Conservation (phyloP, 2,329 filamentous ascomycete species). For the Epichloe festucae region DNA sequence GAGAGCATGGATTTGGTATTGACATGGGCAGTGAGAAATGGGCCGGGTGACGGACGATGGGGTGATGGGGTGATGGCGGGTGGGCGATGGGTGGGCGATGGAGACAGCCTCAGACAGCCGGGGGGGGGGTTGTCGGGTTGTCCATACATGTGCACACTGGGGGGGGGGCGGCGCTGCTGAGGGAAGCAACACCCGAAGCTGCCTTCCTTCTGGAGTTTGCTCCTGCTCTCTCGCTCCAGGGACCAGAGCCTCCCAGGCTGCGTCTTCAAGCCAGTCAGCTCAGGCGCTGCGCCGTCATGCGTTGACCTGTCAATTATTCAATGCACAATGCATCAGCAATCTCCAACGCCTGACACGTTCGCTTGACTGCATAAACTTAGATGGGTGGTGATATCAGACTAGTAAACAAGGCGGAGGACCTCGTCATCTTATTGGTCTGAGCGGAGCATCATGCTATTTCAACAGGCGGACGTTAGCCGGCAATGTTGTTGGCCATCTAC, state of each 20-base stretch:
- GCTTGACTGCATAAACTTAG: too few relatives aligned
- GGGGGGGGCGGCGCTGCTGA: not conserved
- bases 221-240: not conserved
- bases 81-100: not conserved
- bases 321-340: too few relatives aligned
- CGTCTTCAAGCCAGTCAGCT: not conserved
- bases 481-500: too few relatives aligned
- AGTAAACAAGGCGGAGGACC: too few relatives aligned
- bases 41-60: slow-evolving; percentile 1
- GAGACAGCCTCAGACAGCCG: not conserved
- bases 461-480: too few relatives aligned
- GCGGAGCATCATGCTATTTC: too few relatives aligned
- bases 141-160: not conserved
- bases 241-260: not conserved
- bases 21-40: slow-evolving; percentile 1
- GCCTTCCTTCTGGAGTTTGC: not conserved
- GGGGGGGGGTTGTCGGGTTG: not conserved
- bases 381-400: too few relatives aligned
- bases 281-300: not conserved
- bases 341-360: too few relatives aligned
- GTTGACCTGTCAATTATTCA: too few relatives aligned
- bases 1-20: not conserved
- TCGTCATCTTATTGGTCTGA: too few relatives aligned
- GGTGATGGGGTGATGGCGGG: not conserved
- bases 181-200: not conserved